Base-by-base conservation (phyloP, 164 flowering plant species). In the Akebia trifoliata region DNA sequence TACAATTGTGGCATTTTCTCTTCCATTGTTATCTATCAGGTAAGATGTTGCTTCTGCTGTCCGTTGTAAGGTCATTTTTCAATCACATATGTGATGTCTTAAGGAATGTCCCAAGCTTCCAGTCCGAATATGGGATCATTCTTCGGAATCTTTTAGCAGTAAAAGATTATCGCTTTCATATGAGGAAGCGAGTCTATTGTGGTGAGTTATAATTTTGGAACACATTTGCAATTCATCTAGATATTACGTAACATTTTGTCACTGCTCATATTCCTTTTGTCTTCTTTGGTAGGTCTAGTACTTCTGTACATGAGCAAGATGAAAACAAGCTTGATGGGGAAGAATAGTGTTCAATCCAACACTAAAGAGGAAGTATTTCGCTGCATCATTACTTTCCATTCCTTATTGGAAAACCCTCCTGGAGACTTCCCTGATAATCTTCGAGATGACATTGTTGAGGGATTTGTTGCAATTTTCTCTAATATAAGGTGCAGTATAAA, bases 341-440 rank as follows among this genome's bases (percentile, higher is more conserved):
- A 73, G 63, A 66, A 29, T 40, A 59, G 12, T 44, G 57, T 62
- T 55, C 80, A 73, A 32, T 57, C 75, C 46, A 76, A 64, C 61
- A 69, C 74, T 30, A 86, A 76, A 60, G 93, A 87, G 65, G 96
- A 90, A 58, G 76, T 74, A 15, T 85, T 87, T 63, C 90, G 88
- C 9, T 73, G 63, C 67, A 74, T 84, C 40, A 59, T 78, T 60
- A 77, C 90, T 0, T 84, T 94, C n/a, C 97, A 90, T 60, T 81
- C 84, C 30, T 85, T 94, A 54, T 74, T 94, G 59, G 93, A 88
- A 72, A 81, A 85, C 65, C 93, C 97, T 52, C 96, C 97, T 52
- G 96, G 96, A 64, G 99, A 90, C 67, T 83, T 86, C 59, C 75
- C 93, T 1, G 79, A 77, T 43, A 69, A 56, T 68, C 73, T 85